phyloP scores from a whole-genome alignment of 2,329 filamentous ascomycete genomes.

The Elsinoe batatas region DNA sequence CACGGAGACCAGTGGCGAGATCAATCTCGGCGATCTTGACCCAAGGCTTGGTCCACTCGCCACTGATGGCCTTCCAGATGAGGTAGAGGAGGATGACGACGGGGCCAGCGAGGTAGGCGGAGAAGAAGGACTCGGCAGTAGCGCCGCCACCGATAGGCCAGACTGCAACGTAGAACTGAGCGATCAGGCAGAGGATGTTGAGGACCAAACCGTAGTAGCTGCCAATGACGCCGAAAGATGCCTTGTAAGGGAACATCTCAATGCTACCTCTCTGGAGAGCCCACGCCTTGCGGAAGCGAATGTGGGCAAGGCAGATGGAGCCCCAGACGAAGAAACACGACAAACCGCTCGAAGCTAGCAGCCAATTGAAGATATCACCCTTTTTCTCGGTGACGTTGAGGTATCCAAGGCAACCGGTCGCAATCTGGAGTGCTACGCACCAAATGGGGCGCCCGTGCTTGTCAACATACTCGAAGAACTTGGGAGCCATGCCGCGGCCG shows the following conservation, averaged over 20 bases:
- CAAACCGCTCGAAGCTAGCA: constrained; percentile 60
- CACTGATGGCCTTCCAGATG: constrained; percentile 18
- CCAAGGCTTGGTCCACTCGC: constrained; percentile 15
- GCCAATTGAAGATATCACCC: constrained; percentile 60
- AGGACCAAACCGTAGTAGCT: constrained; percentile 50
- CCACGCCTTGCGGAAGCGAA: constrained; percentile 77
- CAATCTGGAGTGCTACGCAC: constrained; percentile 56
- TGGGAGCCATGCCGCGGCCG: constrained; percentile 57
- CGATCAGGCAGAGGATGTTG: constrained; percentile 43
- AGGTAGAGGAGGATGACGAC: constrained; percentile 19
- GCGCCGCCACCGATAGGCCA: constrained; percentile 13
- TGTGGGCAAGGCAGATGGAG: constrained; percentile 75
- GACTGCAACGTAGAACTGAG: constrained; percentile 27
- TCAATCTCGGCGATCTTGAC: constrained; percentile 19
- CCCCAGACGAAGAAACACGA: constrained; percentile 68
- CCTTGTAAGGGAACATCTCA: constrained; percentile 52
- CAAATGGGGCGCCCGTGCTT: constrained; percentile 68
- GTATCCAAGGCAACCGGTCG: constrained; percentile 63
- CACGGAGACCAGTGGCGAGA: constrained; percentile 16
- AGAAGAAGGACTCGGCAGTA: constrained; percentile 18
- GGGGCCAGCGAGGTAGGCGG: constrained; percentile 19
- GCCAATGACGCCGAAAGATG: constrained; percentile 49
- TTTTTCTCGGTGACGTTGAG: constrained; percentile 53
- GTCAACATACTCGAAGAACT: constrained; percentile 69
- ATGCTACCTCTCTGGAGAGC: constrained; percentile 50